Evolutionary conservation across 352 stramenopile species (phyloP), one percentile per base, ranked within the genome.

Genomic region (Discostella stelligera): DNA sequence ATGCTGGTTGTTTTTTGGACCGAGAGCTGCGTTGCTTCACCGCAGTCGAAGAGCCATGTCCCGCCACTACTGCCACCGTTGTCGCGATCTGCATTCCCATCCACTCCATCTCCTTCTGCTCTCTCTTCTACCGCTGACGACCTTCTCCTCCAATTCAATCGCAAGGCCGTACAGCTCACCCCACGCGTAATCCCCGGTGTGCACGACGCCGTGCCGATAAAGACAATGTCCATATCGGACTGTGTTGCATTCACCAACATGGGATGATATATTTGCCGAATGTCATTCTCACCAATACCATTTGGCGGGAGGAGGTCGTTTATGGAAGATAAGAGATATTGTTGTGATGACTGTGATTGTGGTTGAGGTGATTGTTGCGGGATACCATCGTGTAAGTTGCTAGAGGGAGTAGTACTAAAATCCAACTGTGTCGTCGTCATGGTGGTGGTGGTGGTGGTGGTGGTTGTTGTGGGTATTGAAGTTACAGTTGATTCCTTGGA

Each of bases 1-100:
- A 95, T 58, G 41, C 70, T 82, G 13, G 68, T 39, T 8, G 89
- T 91, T 41, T 79, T 74, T 77, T 95, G 90, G 41, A 95, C 74
- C 74, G 94, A 90, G 10, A 90, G 76, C 71, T 95, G 93, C 6
- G 92, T 96, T 18, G 80, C 84, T 82, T 96, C 93, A n/a, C 93
- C 93, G 70, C 84, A 91, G 80, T 96, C 93, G 83, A 96, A 96
- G 16, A 96, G 60, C 89, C 88, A 96, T 11, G 86, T 93, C 5
- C 96, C 53, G 5, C 13, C 53, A 23, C 53, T 23, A 13, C 53
- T 37, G 8, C 89, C 82, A 74, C 64, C 41, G 37, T 69, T 54
- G 3, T 50, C 9, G n/a, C 67, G 21, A 58, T 52, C 44, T 27
- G 44, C 41, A 39, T 60, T 62, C 4, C 32, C n/a, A 37, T 41